Evolutionary conservation across 2,329 filamentous ascomycete genomes (phyloP).

Genomic region (Pseudofabraea citricarpa): DNA sequence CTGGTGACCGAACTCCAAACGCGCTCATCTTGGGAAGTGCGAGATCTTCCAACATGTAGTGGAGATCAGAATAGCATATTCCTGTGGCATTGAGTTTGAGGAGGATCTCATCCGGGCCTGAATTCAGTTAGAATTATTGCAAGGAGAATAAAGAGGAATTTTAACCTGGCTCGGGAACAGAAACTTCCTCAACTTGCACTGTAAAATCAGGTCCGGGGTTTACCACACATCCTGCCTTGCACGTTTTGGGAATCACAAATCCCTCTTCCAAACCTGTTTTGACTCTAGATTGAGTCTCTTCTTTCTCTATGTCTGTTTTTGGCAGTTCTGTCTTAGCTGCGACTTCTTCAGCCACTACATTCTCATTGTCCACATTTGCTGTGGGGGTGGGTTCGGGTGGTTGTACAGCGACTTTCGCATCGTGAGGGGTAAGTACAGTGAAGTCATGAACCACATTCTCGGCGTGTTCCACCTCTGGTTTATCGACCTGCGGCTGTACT

Average conservation of each 20-base stretch:
- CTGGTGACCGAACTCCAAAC: slow-evolving; percentile 39
- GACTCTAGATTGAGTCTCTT: too few relatives aligned
- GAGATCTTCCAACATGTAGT: slow-evolving; percentile 52
- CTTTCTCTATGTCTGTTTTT: too few relatives aligned
- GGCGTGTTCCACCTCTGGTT: background rate
- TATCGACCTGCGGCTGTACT: background rate
- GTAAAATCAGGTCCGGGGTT: slow-evolving; percentile 44
- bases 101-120: slow-evolving; percentile 42
- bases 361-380: too few relatives aligned
- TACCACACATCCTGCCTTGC: slow-evolving; percentile 45
- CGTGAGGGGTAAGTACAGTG: background rate
- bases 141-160: background rate
- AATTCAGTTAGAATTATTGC: background rate
- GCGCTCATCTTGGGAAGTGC: slow-evolving; percentile 39
- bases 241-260: slow-evolving; percentile 40
- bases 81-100: slow-evolving; percentile 54
- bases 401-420: too few relatives aligned
- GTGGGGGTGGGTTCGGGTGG: too few relatives aligned
- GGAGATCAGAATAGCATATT: slow-evolving; percentile 52
- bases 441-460: background rate
- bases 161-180: slow-evolving; percentile 39
- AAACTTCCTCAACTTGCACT: slow-evolving; percentile 41
- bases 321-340: too few relatives aligned
- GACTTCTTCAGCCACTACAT: too few relatives aligned
- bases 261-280: too few relatives aligned